These are phyloP conservation scores for Solanum chilense DNA, from an alignment of 257 asterid genomes.

Conservation along the genomic window DNA sequence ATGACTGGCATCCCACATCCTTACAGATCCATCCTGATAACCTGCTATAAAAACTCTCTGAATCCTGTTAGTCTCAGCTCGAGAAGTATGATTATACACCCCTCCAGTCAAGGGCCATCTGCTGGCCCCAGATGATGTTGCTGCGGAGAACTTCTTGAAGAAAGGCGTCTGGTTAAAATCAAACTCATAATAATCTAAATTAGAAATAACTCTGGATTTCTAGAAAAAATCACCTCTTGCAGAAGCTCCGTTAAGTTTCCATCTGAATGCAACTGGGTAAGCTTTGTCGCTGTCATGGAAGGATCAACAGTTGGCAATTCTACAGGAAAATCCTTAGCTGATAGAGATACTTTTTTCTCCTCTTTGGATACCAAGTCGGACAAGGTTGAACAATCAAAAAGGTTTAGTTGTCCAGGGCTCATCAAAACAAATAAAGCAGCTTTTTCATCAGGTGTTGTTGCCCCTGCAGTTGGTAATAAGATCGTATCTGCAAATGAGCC, in stretches of 20 bases:
- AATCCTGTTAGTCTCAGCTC: constrained; percentile 34
- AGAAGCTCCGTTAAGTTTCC: constrained; percentile 14
- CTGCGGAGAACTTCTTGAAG: constrained; percentile 16
- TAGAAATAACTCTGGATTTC: not conserved
- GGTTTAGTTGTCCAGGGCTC: constrained; percentile 61
- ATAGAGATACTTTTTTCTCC: constrained; percentile 22
- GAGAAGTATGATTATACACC: constrained; percentile 38
- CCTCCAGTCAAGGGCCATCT: constrained; percentile 78
- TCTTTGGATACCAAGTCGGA: constrained; percentile 31
- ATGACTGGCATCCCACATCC: constrained; percentile 82
- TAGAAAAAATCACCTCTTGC: constrained; percentile 34
- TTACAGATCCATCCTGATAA: constrained; percentile 81
- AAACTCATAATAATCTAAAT: not conserved
- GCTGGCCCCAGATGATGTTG: constrained; percentile 28
- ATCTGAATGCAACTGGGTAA: constrained; percentile 27
- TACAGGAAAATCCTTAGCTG: constrained; percentile 47
- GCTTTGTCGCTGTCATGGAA: constrained; percentile 49
- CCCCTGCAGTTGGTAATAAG: constrained; percentile 45
- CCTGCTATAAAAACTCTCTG: constrained; percentile 61
- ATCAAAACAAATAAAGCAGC: constrained; percentile 53
- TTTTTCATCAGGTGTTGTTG: constrained; percentile 24
- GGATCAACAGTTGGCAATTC: constrained; percentile 64
- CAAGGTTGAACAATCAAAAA: constrained; percentile 34
- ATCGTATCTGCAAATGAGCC: constrained; percentile 82
- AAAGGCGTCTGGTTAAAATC: constrained; percentile 27